Evolutionary conservation across 306 rosid species (phyloP).

Genomic region (Senna siamea): DNA sequence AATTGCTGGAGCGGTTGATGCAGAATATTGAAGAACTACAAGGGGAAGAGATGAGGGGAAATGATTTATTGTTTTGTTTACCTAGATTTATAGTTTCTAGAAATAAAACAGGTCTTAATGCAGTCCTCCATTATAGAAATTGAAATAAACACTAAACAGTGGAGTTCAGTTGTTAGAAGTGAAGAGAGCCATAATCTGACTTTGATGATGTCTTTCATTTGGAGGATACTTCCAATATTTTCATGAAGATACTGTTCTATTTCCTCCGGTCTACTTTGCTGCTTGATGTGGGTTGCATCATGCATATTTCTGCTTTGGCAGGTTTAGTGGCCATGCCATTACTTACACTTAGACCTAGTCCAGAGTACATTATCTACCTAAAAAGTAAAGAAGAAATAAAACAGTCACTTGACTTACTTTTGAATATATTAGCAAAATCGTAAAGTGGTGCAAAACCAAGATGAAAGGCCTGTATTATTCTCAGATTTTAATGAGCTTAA

Average conservation of each 20-base stretch:
- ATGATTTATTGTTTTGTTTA: background rate
- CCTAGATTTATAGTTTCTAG: background rate
- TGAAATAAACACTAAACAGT: conserved; percentile 1
- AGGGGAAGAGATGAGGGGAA: background rate
- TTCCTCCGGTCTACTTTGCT: background rate
- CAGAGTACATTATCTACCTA: conserved; percentile 18
- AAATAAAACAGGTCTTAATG: background rate
- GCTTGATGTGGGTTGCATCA: background rate
- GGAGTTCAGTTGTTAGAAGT: background rate
- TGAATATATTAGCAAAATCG: conserved; percentile 5
- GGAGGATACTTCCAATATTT: background rate
- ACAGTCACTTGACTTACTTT: conserved; percentile 19
- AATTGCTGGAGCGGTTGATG: conserved; percentile 6
- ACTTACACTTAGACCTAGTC: background rate
- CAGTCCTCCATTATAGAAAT: background rate
- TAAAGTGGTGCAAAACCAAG: background rate
- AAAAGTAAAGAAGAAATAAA: background rate
- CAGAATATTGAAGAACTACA: background rate
- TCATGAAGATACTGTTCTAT: background rate
- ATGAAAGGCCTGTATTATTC: background rate
- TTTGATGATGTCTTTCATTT: background rate
- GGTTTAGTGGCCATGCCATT: conserved; percentile 18
- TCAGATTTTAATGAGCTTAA: conserved; percentile 9
- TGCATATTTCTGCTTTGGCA: background rate
- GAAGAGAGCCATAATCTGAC: conserved; percentile 15